Conservation (phyloP, 352 stramenopile genomes). For the Phytophthora syringae region DNA sequence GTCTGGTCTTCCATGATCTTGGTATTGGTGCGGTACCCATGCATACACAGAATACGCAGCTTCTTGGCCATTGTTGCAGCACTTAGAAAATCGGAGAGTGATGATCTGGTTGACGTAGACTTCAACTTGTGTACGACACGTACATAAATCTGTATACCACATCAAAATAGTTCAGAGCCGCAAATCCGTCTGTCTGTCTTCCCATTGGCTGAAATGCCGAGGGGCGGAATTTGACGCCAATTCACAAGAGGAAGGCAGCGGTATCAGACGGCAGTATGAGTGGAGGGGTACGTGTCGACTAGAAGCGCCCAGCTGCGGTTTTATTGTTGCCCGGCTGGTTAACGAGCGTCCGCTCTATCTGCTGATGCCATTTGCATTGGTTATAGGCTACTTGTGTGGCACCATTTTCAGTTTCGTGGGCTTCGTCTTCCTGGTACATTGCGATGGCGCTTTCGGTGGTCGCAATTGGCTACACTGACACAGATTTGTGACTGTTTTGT, state of each 20-base stretch:
- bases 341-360: slow-evolving; percentile 1
- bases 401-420: slow-evolving; percentile 82
- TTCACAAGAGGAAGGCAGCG: slow-evolving; percentile 19
- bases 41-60: slow-evolving; percentile 68
- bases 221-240: slow-evolving; percentile 18
- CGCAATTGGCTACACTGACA: not conserved
- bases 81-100: slow-evolving; percentile 12
- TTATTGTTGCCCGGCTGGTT: not conserved
- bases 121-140: slow-evolving; percentile 13
- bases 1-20: slow-evolving; percentile 64
- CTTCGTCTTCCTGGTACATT: slow-evolving; percentile 77
- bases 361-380: not conserved
- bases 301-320: not conserved
- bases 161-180: slow-evolving; percentile 8
- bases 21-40: slow-evolving; percentile 65
- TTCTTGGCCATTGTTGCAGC: slow-evolving; percentile 23
- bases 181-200: slow-evolving; percentile 3
- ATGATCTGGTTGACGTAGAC: not conserved
- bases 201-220: slow-evolving; percentile 26
- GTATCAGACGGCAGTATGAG: slow-evolving; percentile 24
- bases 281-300: slow-evolving; percentile 25
- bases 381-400: slow-evolving; percentile 72
- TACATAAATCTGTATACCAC: slow-evolving; percentile 9
- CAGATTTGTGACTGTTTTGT: slow-evolving; percentile 1
- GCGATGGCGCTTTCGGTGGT: slow-evolving; percentile 17